A percentile compares a stretch with the other conserved stretches of the same genome.
Conservation (phyloP, 2,329 filamentous ascomycete genomes). For the Nemania sp. region DNA sequence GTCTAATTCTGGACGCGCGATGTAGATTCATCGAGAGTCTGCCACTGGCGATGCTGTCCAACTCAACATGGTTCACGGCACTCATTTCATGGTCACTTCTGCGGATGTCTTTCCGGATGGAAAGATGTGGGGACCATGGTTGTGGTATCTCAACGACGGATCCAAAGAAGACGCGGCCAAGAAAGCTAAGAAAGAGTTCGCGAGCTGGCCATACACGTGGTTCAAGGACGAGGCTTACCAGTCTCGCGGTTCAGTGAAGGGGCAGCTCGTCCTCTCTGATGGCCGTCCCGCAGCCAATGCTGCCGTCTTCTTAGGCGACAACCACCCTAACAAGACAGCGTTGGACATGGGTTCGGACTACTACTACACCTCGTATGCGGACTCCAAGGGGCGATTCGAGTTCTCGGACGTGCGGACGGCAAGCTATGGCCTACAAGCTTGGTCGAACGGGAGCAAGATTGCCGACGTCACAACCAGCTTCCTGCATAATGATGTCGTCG, state of each 20-base stretch:
- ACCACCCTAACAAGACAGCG: conserved; percentile 48
- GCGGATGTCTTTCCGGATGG: conserved; percentile 45
- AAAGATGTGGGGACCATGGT: conserved; percentile 51
- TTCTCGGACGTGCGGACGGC: conserved; percentile 50
- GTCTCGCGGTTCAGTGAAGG: conserved; percentile 52
- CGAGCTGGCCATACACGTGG: conserved; percentile 55
- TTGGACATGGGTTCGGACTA: conserved; percentile 53
- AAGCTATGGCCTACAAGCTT: conserved; percentile 54
- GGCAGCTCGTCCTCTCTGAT: conserved; percentile 50
- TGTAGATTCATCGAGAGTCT: conserved; percentile 52
- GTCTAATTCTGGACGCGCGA: not conserved
- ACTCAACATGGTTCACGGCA: conserved; percentile 60
- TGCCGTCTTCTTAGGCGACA: conserved; percentile 56
- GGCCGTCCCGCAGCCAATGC: conserved; percentile 53
- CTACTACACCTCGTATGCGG: conserved; percentile 55
- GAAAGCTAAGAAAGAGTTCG: conserved; percentile 47
- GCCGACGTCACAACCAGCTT: conserved; percentile 52
- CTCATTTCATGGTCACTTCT: conserved; percentile 48
- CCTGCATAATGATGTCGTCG: conserved; percentile 46
- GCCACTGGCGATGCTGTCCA: conserved; percentile 55
- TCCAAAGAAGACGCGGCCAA: conserved; percentile 48
- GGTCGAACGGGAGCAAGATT: conserved; percentile 52
- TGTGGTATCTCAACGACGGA: conserved; percentile 54
- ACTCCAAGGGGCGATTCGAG: conserved; percentile 47
- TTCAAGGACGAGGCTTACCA: conserved; percentile 52